A percentile compares a stretch with the other conserved stretches of the same genome.
These are phyloP conservation scores for Fusarium tupiense DNA, from an alignment of 2,329 filamentous ascomycete species.

Conservation along the genomic window DNA sequence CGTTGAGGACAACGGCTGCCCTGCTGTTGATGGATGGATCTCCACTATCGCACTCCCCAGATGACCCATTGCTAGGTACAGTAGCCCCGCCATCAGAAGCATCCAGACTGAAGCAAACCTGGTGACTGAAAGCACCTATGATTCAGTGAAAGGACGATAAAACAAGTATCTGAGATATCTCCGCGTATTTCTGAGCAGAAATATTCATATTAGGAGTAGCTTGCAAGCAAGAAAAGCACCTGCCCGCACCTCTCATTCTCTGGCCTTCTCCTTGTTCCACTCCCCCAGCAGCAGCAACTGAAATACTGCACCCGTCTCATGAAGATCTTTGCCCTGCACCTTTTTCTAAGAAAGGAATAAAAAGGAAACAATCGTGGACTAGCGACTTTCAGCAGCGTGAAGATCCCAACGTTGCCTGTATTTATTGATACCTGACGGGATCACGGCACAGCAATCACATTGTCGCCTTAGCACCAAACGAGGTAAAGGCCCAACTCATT, in stretches of 20 bases:
- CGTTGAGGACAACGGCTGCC: neutral
- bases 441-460: constrained; percentile 20
- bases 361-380: neutral
- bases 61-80: constrained; percentile 12
- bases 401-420: neutral
- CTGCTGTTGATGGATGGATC: neutral
- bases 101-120: neutral
- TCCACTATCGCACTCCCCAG: constrained; percentile 17
- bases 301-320: constrained; percentile 5
- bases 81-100: constrained; percentile 12
- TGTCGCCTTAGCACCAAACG: constrained; percentile 1
- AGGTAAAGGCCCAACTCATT: constrained; percentile 9
- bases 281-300: constrained; percentile 11
- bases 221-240: neutral
- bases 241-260: neutral
- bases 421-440: constrained; percentile 20
- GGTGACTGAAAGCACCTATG: neutral
- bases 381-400: neutral
- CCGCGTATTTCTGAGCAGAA: neutral
- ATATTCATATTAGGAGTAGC: neutral
- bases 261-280: neutral
- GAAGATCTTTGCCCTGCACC: constrained; percentile 12
- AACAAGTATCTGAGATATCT: neutral
- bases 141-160: neutral
- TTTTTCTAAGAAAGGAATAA: neutral